phyloP scores from a whole-genome alignment of 495 filamentous ascomycete genomes.

The Lasiosphaeriaceae sp. region DNA sequence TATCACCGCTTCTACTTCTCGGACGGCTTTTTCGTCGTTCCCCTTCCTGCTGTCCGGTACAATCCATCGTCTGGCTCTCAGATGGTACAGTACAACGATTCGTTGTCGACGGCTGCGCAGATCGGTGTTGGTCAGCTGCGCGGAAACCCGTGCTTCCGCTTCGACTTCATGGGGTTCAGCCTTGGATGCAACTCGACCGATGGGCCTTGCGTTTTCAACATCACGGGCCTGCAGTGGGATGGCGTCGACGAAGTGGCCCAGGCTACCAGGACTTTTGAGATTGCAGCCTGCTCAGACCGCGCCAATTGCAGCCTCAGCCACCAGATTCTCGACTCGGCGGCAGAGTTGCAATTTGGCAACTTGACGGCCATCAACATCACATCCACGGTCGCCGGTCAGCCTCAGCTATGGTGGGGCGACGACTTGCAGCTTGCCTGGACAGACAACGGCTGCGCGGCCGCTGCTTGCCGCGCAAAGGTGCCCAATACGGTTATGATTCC shows the following conservation, averaged over 20 bases:
- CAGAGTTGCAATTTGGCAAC: constrained; percentile 25
- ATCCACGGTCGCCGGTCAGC: constrained; percentile 22
- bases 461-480: constrained; percentile 34
- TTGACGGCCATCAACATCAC: constrained; percentile 38
- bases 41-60: constrained; percentile 23
- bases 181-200: constrained; percentile 39
- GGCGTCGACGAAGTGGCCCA: constrained; percentile 21
- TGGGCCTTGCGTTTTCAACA: constrained; percentile 33
- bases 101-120: constrained; percentile 21
- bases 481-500: constrained; percentile 24
- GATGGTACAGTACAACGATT: constrained; percentile 33
- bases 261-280: constrained; percentile 21
- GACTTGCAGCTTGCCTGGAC: constrained; percentile 42
- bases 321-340: constrained; percentile 22
- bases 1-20: constrained; percentile 43
- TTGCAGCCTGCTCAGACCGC: constrained; percentile 29
- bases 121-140: constrained; percentile 34
- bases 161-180: constrained; percentile 36
- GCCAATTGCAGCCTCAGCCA: constrained; percentile 32
- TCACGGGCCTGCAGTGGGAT: constrained; percentile 33
- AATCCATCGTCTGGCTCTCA: constrained; percentile 36
- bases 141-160: constrained; percentile 36
- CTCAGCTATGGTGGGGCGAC: constrained; percentile 40
- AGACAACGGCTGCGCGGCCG: constrained; percentile 35
- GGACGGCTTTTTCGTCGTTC: constrained; percentile 31